Evolutionary conservation across 805 yeast species (phyloP), one percentile per base, ranked within the genome.

Genomic region (Barnettozyma siamensis): DNA sequence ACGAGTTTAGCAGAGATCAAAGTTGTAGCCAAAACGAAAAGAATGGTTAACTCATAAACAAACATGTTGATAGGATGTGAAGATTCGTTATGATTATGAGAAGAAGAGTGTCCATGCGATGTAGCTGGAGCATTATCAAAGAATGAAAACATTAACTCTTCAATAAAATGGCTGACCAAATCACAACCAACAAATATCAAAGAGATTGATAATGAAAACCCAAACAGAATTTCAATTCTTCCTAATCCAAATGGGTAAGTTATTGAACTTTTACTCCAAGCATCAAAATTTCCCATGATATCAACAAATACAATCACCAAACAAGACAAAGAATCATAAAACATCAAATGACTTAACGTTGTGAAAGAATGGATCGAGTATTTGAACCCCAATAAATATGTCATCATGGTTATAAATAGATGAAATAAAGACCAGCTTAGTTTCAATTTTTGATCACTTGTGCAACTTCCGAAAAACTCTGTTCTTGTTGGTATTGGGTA

Each of bases 161-260:
- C 97, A 15, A 86, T 52, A n/a, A 85, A 70, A 61, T 91, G 99
- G 35, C 95, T 86, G 34, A 86, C 65, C 39, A 93, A 67, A 61
- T 91, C 98, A 38, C 88, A 75, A 0, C 98, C 97, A 45, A 91
- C 94, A 75, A 89, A 91, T 19, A 89, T 69, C 46, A 91, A 72
- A 1, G 95, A 82, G 1, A 91, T 81, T 13, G 93, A 78, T 33
- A 88, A 67, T 0, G 94, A 95, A 66, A 89, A 89, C 2, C 95
- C 94, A 34, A 84, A 79, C 15, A 91, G 64, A 0, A 91, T 94
- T 56, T 91, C 96, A 13, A 86, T 71, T 44, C 99, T 70, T n/a
- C 94, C 95, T 20, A 91, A 66, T 0, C 98, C 99, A 67, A 91
- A 91, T 1, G 99, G 99, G 49, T 79, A 84, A 12, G 80, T 79